Percentiles rank a stretch among this genome's conserved stretches.
Evolutionary conservation across 768 basidiomycete species (phyloP).

Genomic region (Mycena vitilis): DNA sequence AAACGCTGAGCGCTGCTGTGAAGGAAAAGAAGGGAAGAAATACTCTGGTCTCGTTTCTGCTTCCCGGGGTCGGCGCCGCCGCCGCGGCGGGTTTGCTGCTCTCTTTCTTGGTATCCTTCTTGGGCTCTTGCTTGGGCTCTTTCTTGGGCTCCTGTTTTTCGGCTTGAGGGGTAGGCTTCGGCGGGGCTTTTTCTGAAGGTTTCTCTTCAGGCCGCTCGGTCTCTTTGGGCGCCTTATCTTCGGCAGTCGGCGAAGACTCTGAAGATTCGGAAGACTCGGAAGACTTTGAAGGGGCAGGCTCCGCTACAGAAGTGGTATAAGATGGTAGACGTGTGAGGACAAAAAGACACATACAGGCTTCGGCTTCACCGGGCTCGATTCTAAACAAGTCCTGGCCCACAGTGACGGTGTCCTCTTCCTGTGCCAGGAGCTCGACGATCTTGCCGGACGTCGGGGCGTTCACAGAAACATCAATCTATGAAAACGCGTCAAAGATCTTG

Average conservation of each 20-base stretch:
- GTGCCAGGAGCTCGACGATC: constrained; percentile 87
- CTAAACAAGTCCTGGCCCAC: constrained; percentile 96
- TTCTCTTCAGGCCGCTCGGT: constrained; percentile 55
- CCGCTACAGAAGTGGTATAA: constrained; percentile 28
- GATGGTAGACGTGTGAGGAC: background rate
- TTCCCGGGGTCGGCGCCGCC: constrained; percentile 54
- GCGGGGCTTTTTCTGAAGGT: constrained; percentile 45
- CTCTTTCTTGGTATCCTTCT: constrained; percentile 43
- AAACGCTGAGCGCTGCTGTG: background rate
- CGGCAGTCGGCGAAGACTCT: constrained; percentile 44
- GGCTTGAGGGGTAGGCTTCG: constrained; percentile 39
- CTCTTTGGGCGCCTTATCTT: constrained; percentile 54
- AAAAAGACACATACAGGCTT: constrained; percentile 52
- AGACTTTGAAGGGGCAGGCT: constrained; percentile 30
- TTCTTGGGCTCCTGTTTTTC: constrained; percentile 40
- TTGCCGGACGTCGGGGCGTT: constrained; percentile 92
- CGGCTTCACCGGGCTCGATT: constrained; percentile 84
- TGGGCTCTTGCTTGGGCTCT: constrained; percentile 39
- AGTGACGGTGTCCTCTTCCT: constrained; percentile 93
- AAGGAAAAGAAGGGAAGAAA: background rate
- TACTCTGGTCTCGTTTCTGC: constrained; percentile 88
- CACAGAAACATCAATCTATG: constrained; percentile 95
- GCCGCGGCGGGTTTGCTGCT: constrained; percentile 40
- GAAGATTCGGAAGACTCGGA: constrained; percentile 31
- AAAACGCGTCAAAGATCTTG: constrained; percentile 20